Evolutionary conservation across 1,139 yeast genomes (phyloP), one percentile per base, ranked within the genome.

Genomic region (Candida smagusa): DNA sequence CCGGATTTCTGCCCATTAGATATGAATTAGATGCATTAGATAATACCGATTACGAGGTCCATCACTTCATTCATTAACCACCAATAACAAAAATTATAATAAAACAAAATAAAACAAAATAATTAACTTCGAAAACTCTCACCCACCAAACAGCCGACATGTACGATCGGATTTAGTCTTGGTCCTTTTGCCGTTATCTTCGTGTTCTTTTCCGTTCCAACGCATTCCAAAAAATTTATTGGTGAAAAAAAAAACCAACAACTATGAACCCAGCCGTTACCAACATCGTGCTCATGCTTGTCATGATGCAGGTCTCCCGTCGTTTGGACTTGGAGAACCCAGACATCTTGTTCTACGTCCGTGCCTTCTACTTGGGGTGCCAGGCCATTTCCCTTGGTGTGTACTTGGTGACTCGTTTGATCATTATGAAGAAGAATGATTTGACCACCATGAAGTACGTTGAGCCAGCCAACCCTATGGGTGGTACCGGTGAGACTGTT

Each of bases 271-370:
- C 98, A 36, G 95, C 95, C 52, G 72, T 89, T 49, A 68, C 89
- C 51, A 90, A 92, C 70, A 70, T 92, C 56, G 87, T 75, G 53
- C 69, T 92, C 78, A 90, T 90, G 96, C 84, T 92, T 61, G 84
- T 83, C 74, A 86, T 89, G 89, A 92, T 90, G 97, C 97, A 92
- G 68, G 84, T 89, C 47, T 80, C 97, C 49, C 88, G 89, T 68
- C 80, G 79, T 61, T 74, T 92, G 48, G 95, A 92, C 63, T 82
- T 90, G 68, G 97, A 90, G 63, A 79, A 92, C 65, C 92, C 95
- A 37, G 66, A 68, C 48, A 77, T 81, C 42, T 72, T 90, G 43
- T 68, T 84, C 59, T 85, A 81, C 61, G 90, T 87, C 42, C 83
- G 99, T 64, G 72, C 71, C 31, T 79, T 79, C 36, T 94, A 88